These are phyloP conservation scores for Fusarium cicatricum DNA, from an alignment of 2,329 filamentous ascomycete genomes.

Conservation along the genomic window DNA sequence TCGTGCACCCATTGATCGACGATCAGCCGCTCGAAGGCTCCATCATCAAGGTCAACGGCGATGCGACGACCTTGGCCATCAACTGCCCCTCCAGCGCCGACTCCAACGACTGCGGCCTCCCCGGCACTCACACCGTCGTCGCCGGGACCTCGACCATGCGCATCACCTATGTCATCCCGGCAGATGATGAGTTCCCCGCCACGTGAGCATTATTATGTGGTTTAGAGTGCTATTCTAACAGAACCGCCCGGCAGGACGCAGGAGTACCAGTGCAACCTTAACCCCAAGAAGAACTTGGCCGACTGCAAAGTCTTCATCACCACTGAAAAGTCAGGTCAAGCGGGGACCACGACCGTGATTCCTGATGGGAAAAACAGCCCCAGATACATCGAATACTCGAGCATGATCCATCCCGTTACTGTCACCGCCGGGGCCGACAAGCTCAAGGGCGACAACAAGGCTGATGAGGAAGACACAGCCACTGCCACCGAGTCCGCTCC, in stretches of 20 bases:
- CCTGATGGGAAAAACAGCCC: neutral
- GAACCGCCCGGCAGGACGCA: slow-evolving; percentile 21
- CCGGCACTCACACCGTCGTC: slow-evolving; percentile 40
- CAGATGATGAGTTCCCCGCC: slow-evolving; percentile 13
- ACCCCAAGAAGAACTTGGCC: slow-evolving; percentile 35
- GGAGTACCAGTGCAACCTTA: slow-evolving; percentile 38
- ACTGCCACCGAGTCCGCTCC: slow-evolving; percentile 26
- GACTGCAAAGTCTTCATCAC: slow-evolving; percentile 33
- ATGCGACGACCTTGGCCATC: slow-evolving; percentile 44
- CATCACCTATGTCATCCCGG: slow-evolving; percentile 1
- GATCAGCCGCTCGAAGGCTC: slow-evolving; percentile 42
- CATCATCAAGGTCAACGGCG: slow-evolving; percentile 40
- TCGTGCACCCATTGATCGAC: slow-evolving; percentile 40
- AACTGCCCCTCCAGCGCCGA: slow-evolving; percentile 34
- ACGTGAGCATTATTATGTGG: slow-evolving; percentile 22
- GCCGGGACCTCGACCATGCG: slow-evolving; percentile 25
- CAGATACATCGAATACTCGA: slow-evolving; percentile 28
- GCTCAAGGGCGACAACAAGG: neutral
- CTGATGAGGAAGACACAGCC: slow-evolving; percentile 3
- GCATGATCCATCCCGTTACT: slow-evolving; percentile 43
- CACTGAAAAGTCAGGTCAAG: neutral
- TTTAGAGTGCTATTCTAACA: neutral
- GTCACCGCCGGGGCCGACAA: slow-evolving; percentile 51
- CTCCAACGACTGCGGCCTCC: slow-evolving; percentile 39
- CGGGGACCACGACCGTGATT: neutral